A percentile compares a stretch with the other conserved stretches of the same genome.
Conservation (phyloP, 192 early-diverging fungal species). For the Geosiphon pyriformis region DNA sequence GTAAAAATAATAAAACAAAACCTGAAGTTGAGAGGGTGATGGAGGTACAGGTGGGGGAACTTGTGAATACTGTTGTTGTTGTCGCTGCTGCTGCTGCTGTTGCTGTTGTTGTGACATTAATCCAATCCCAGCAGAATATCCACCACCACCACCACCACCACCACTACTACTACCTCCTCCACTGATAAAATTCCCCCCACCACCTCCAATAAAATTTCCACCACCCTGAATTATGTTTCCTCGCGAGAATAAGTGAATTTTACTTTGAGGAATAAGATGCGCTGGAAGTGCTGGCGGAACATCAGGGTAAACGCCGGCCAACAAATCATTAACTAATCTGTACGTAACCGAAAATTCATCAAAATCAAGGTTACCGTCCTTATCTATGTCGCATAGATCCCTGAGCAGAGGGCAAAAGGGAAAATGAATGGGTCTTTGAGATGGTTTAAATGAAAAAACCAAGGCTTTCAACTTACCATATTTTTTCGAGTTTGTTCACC, state of each 20-base stretch:
- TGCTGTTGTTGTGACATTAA: too few relatives aligned
- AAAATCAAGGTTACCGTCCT: slow-evolving; percentile 74
- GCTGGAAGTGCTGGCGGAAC: slow-evolving; percentile 58
- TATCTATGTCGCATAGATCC: slow-evolving; percentile 80
- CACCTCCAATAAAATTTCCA: not conserved
- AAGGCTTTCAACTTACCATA: not conserved
- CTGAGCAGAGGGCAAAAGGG: too few relatives aligned
- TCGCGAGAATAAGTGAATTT: slow-evolving; percentile 44
- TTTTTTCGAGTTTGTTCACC: not conserved
- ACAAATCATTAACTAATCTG: slow-evolving; percentile 68
- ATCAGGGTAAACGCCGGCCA: slow-evolving; percentile 45
- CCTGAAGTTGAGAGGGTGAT: not conserved
- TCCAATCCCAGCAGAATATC: not conserved
- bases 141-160: not conserved
- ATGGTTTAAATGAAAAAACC: not conserved
- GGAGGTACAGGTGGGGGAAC: not conserved
- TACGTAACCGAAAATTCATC: slow-evolving; percentile 80
- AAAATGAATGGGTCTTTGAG: too few relatives aligned
- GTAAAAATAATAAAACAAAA: not conserved
- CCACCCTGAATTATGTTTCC: not conserved
- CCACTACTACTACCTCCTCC: slow-evolving; percentile 1
- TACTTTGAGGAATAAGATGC: slow-evolving; percentile 60
- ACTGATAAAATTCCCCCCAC: not conserved
- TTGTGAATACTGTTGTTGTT: not conserved
- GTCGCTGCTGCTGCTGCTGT: too few relatives aligned